Evolutionary conservation across 257 asterid genomes (phyloP).

Genomic region (Ligustrum vulgare): DNA sequence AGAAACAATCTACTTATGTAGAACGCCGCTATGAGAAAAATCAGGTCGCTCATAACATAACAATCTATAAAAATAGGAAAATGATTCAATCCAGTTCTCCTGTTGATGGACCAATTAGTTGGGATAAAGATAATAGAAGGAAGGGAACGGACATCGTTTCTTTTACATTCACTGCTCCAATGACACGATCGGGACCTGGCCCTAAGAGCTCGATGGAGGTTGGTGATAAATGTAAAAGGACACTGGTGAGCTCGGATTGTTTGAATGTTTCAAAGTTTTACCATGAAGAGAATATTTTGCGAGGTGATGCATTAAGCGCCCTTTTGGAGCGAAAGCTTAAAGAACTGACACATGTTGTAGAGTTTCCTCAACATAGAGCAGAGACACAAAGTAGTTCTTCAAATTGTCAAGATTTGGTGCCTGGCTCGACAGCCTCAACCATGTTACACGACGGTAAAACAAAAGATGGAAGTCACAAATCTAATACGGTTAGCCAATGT

Average conservation of each 20-base stretch:
- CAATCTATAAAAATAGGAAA: constrained; percentile 38
- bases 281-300: constrained; percentile 39
- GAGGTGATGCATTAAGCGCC: constrained; percentile 66
- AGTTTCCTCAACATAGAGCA: constrained; percentile 46
- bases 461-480: constrained; percentile 34
- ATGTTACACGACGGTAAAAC: constrained; percentile 29
- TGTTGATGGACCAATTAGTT: constrained; percentile 34
- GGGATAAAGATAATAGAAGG: constrained; percentile 48
- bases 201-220: constrained; percentile 36
- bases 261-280: constrained; percentile 37
- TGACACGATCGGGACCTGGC: constrained; percentile 48
- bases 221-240: constrained; percentile 41
- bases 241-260: constrained; percentile 37
- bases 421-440: constrained; percentile 31
- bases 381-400: constrained; percentile 25
- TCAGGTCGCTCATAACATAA: constrained; percentile 28
- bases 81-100: constrained; percentile 34
- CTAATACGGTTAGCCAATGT: constrained; percentile 33
- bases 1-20: constrained; percentile 70
- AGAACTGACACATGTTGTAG: constrained; percentile 62
- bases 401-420: constrained; percentile 27
- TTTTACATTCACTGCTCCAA: constrained; percentile 83
- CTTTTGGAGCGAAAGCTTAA: constrained; percentile 80
- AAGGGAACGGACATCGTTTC: constrained; percentile 70
- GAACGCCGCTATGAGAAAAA: constrained; percentile 52